Base-by-base conservation (phyloP, 192 early-diverging fungal genomes). In the Dissophora globulifera region DNA sequence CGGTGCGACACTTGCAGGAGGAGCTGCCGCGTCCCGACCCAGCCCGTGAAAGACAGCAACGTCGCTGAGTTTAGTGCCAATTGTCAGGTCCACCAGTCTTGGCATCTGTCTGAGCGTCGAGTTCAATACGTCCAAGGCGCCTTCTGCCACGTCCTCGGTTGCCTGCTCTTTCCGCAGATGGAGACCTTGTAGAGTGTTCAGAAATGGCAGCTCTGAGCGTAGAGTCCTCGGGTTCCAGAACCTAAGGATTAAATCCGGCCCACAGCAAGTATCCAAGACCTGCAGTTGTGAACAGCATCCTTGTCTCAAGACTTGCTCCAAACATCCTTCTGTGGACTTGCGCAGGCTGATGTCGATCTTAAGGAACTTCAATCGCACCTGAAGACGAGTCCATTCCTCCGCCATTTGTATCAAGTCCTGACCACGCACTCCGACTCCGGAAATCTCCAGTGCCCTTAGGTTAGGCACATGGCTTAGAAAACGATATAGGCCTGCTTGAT, bases 21-120 rank as follows among this genome's bases (percentile, higher is more conserved):
- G 31, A 1, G 20, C 50, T 3, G 59, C 49, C 17, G 67, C 57
- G 49, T 70, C 51, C n/a, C 68, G 50, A 4, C 68, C 68, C 50
- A 70, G 32, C 12, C 58, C 68, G 13, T 70, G 58, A 30, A 70
- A 55, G 2, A 70, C 41, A 11, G 26, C 42, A 49, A 55, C 54
- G 27, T 60, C 58, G 29, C 62, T 41, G 11, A 70, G 16, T 22
- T 48, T 53, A 12, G 52, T 38, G 1, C 30, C 58, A 30, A 70
- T 53, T 20, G 58, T 62, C 45, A 70, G 51, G 27, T 70, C 68
- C 16, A 62, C 58, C 33, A 70, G 45, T 3, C 52, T 43, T 15
- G 68, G 58, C 31, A 70, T 38, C 33, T 70, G 68, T 20, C 43
- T 53, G 33, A 70, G 22, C 2, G 58, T 70, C 3, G 40, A 20